Evolutionary conservation across 2,329 filamentous ascomycete species (phyloP).

Genomic region (Verticillium alfalfae): DNA sequence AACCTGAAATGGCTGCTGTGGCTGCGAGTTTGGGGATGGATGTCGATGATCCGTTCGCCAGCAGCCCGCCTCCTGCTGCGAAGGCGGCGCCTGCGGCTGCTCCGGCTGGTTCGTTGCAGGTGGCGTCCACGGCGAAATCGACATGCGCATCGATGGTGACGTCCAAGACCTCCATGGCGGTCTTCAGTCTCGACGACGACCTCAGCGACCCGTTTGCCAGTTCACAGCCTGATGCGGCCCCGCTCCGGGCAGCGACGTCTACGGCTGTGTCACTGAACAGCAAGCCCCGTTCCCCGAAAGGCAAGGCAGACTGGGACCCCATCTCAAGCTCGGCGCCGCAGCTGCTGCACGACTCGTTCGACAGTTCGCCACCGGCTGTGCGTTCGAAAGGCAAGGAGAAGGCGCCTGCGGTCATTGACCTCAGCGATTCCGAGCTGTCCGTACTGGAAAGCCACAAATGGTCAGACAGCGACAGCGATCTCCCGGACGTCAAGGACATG

Average conservation of each 20-base stretch:
- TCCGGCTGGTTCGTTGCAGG: neutral
- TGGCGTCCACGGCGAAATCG: neutral
- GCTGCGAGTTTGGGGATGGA: neutral
- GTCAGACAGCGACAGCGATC: slow-evolving; percentile 34
- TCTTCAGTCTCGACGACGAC: slow-evolving; percentile 4
- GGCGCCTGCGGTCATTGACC: slow-evolving; percentile 21
- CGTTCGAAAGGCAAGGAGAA: neutral
- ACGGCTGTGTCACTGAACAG: neutral
- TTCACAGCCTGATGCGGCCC: neutral
- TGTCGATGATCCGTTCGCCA: slow-evolving; percentile 16
- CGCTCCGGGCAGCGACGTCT: neutral
- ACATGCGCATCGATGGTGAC: neutral
- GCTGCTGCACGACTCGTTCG: slow-evolving; percentile 2
- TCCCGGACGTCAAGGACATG: slow-evolving; percentile 41
- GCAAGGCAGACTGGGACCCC: slow-evolving; percentile 35
- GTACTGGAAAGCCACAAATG: neutral
- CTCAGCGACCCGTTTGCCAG: slow-evolving; percentile 2
- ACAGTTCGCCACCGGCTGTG: slow-evolving; percentile 7
- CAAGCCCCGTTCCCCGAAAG: slow-evolving; percentile 8
- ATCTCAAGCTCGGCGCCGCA: slow-evolving; percentile 50
- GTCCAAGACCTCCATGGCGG: neutral
- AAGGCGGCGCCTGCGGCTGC: neutral
- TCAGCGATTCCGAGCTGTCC: slow-evolving; percentile 25
- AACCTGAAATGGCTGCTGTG: neutral
- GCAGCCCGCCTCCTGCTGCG: neutral